phyloP scores from a whole-genome alignment of 164 flowering plant genomes.

The Dillenia suffruticosa region DNA sequence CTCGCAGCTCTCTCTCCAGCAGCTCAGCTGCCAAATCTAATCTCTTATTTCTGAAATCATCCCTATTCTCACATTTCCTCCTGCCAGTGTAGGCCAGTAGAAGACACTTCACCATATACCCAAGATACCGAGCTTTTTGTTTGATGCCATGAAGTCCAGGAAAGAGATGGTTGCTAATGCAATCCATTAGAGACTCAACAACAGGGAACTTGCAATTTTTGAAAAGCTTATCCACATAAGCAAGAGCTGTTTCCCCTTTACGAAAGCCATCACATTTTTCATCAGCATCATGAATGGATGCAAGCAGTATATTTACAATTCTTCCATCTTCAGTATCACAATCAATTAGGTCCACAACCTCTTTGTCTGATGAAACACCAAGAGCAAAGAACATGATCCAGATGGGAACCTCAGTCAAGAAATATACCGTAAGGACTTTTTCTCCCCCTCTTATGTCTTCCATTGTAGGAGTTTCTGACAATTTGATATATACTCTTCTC shows the following conservation, averaged over 20 bases:
- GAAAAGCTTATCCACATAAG: constrained; percentile 26
- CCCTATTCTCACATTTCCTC: constrained; percentile 70
- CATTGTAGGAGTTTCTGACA: constrained; percentile 30
- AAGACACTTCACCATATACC: constrained; percentile 85
- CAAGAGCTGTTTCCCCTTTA: constrained; percentile 34
- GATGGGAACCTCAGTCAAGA: constrained; percentile 53
- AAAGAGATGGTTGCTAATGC: constrained; percentile 48
- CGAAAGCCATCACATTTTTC: constrained; percentile 51
- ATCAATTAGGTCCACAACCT: constrained; percentile 65
- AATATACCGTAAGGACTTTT: constrained; percentile 48
- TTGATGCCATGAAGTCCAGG: constrained; percentile 37
- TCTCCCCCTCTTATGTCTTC: constrained; percentile 42
- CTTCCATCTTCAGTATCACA: constrained; percentile 35
- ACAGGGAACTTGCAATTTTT: constrained; percentile 56
- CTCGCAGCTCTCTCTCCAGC: constrained; percentile 69
- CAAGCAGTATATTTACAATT: constrained; percentile 50
- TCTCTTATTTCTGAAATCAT: constrained; percentile 85
- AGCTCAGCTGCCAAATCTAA: constrained; percentile 77
- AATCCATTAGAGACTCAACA: constrained; percentile 43
- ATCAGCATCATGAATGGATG: constrained; percentile 78
- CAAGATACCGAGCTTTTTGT: constrained; percentile 79
- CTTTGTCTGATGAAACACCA: constrained; percentile 71
- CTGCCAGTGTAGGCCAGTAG: constrained; percentile 54
- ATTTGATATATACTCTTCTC: constrained; percentile 50
- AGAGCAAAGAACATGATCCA: constrained; percentile 92